Base-by-base conservation (phyloP, 176 grass and related monocot species). In the maize (Zea mays) region DNA sequence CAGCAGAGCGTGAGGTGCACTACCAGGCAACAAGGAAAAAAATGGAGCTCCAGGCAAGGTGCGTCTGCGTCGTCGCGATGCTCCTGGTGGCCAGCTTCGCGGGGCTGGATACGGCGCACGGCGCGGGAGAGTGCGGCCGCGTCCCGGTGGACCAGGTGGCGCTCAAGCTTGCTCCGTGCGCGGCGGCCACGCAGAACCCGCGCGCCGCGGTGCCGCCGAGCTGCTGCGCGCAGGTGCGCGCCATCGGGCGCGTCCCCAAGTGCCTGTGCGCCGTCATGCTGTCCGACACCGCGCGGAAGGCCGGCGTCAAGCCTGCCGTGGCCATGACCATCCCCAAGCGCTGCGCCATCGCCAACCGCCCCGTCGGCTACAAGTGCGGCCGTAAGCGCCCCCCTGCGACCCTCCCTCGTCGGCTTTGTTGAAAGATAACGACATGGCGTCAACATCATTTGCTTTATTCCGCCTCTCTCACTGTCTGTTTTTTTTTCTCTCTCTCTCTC, bases 251-350 rank as follows among this genome's bases (percentile, higher is more conserved):
- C 41, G 94, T 76, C 83, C 86, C 91, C 16, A 79, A 82, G 15
- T 94, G 94, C 77, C 79, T 97, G 4, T 94, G 94, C 58, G 86
- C 94, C 36, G 89, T 94, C 42, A 87, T 97, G 87, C 94, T 97
- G 38, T 97, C 91, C 5, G 50, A 50, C 82, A 94, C 91, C 2
- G 91, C 91, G 1, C 84, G 84, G 36, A 79, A 57, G 14, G 87
- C 87, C 33, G 91, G 91, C 33, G 88, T 92, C 57, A 93, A 92
- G 67, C 94, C 91, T 1, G 79, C 78, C 17, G 71, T 97, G 7
- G 94, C 91, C 58, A 88, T 94, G 60, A 90, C 89, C 36, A 94
- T 97, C 35, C 91, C 89, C 58, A 97, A 97, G 78, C 85, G 91
- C 69, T 94, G 91, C 89, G 92, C 86, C 82, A 45, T 97, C 65